These are phyloP conservation scores for Coemansia sp. DNA, from an alignment of 192 early-diverging fungal species.

Conservation along the genomic window DNA sequence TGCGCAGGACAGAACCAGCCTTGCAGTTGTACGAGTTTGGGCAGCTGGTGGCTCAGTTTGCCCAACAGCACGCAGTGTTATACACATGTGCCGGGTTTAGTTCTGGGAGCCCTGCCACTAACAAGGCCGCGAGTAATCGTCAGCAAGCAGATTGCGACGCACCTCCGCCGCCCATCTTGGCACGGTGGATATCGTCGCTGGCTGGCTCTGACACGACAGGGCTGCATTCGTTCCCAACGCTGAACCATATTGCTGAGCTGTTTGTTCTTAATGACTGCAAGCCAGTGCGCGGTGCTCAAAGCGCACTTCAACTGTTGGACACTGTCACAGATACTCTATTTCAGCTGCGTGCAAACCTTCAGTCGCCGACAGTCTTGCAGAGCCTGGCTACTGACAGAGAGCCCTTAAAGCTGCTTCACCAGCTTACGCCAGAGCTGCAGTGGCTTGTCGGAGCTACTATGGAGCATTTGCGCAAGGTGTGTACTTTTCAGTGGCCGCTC, in stretches of 20 bases:
- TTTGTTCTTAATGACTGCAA: slow-evolving; percentile 37
- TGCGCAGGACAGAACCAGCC: slow-evolving; percentile 21
- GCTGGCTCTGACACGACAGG: not conserved
- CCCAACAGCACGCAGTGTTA: slow-evolving; percentile 3
- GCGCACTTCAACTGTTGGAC: slow-evolving; percentile 15
- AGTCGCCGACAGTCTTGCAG: slow-evolving; percentile 16
- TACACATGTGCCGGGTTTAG: slow-evolving; percentile 1
- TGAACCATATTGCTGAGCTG: slow-evolving; percentile 15
- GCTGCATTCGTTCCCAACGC: slow-evolving; percentile 20
- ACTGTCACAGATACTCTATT: slow-evolving; percentile 10
- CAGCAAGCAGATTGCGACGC: slow-evolving; percentile 8
- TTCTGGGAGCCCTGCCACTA: not conserved
- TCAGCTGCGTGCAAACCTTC: slow-evolving; percentile 10
- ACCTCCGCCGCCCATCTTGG: slow-evolving; percentile 22
- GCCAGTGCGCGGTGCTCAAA: slow-evolving; percentile 14
- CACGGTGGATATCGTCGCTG: slow-evolving; percentile 20
- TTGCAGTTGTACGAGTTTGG: slow-evolving; percentile 15
- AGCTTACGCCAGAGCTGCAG: slow-evolving; percentile 26
- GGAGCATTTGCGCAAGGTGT: slow-evolving; percentile 7
- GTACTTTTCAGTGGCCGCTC: slow-evolving; percentile 24
- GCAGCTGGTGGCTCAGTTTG: slow-evolving; percentile 23
- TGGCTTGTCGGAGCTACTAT: slow-evolving; percentile 28
- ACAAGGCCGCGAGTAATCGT: not conserved
- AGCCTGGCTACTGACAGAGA: slow-evolving; percentile 6
- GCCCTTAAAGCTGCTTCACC: slow-evolving; percentile 10